Evolutionary conservation across 2,329 filamentous ascomycete species (phyloP), one percentile per base, ranked within the genome.

Genomic region (Cordyceps pruinosa): DNA sequence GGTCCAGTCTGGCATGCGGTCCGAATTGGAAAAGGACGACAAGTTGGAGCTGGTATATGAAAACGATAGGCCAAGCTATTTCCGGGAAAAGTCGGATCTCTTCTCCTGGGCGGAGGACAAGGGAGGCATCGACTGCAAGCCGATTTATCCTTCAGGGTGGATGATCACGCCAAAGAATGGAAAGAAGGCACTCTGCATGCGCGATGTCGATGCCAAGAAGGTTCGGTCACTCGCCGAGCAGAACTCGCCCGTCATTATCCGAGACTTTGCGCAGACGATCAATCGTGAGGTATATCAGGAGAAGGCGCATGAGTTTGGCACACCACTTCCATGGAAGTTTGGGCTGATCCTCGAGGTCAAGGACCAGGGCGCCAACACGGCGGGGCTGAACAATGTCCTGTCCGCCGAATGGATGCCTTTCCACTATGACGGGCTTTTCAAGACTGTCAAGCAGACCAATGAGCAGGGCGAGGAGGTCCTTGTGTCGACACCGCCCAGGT

Each of bases 341-440:
- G 81, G 78, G 0, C 64, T 79, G 1, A 65, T 80, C 2, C 71
- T 79, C 1, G 75, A 80, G 52, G 77, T 81, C 39, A 79, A 78
- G 59, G 78, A 81, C 59, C 69, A 70, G 2, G 77, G 76, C 0
- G 65, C 66, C 1, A 70, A 77, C 6, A 71, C 73, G 0, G 67
- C 70, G 12, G 72, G 75, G 0, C 66, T 76, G 21, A 82, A 82
- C 60, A 82, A 81, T 41, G 77, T 82, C 3, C 70, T 80, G 2
- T 80, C 77, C 0, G 72, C 74, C 2, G 79, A 82, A 58, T 75
- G 76, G 60, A 81, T 83, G 79, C 80, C 81, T 0, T 80, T 81
- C 65, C 80, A 83, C 61, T 83, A 75, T 37, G 80, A 83, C 50
- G 81, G 80, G 0, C 66, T 82, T 28, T 83, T 82, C 70, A 82